Evolutionary conservation across 352 stramenopile genomes (phyloP), one percentile per base, ranked within the genome.

Genomic region (Phytophthora pini): DNA sequence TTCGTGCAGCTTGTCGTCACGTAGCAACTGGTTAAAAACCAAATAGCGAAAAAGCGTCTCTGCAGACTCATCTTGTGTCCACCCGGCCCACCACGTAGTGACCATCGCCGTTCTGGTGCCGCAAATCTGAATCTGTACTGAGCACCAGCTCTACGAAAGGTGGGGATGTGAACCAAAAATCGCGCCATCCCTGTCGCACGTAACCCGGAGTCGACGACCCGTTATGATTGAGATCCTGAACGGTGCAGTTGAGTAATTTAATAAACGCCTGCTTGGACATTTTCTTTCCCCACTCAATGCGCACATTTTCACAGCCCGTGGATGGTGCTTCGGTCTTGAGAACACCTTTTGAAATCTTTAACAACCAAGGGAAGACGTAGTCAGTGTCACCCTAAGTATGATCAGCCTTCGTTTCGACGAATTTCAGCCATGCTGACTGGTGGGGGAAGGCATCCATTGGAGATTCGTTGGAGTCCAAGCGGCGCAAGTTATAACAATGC

Each of bases 1-100:
- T 31, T 56, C 7, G 0, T 61, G 70, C 12, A 92, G 65, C 22
- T 64, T 72, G 26, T 65, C 36, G 24, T 64, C 58, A 4, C 54
- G 22, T n/a, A 82, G 34, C 3, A 76, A 24, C 7, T 81, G 46
- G 32, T 79, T 20, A 20, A 20, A 20, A 20, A 20, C 17, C 6
- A 53, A 31, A 44, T 53, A 57, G 29, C 48, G 39, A 5, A 59
- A 48, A 7, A 59, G 57, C 13, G 57, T 59, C 7, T 65, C 57
- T 2, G 57, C 36, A 4, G 56, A 56, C 39, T 65, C 57, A 10
- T 58, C 53, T 36, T 51, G 47, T 13, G 57, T 53, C 57, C 57
- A 65, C 5, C 57, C 47, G 4, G 39, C 43, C 41, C 59, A 61
- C 58, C 40, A 48, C 49, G 20, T 15, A 66, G 22, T 1, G 39